Evolutionary conservation across 2,329 filamentous ascomycete genomes (phyloP).

Genomic region (Fusarium tanahbumbuense): DNA sequence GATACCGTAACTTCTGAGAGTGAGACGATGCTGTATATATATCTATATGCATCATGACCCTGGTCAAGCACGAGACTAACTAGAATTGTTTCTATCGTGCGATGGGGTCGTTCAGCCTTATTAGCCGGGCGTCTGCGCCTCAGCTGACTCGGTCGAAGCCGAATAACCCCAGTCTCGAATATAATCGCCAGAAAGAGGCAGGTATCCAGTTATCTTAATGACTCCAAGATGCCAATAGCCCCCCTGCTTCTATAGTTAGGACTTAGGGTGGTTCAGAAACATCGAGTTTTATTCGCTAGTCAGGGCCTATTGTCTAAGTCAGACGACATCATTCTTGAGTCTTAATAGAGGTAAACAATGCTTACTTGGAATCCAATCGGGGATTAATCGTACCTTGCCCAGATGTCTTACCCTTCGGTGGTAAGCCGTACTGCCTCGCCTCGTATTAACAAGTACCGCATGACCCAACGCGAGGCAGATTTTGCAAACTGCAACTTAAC

Average conservation of each 20-base stretch:
- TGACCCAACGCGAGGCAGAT: not conserved
- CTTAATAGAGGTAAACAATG: too few species aligned
- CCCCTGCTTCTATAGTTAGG: not conserved
- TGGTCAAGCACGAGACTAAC: not conserved
- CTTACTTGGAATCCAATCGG: not conserved
- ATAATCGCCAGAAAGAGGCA: not conserved
- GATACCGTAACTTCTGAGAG: not conserved
- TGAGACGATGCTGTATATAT: not conserved
- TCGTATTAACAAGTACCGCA: not conserved
- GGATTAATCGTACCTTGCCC: not conserved
- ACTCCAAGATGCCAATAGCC: not conserved
- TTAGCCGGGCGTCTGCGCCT: not conserved
- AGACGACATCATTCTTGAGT: not conserved
- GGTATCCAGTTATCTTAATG: not conserved
- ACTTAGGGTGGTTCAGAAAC: not conserved
- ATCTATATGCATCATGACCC: not conserved
- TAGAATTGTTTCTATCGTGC: not conserved
- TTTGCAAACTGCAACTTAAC: not conserved
- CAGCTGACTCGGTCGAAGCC: conserved; percentile 1
- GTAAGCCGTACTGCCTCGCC: not conserved
- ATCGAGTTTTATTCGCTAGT: not conserved
- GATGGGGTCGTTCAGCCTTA: not conserved
- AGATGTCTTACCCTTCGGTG: not conserved
- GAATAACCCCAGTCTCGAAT: not conserved
- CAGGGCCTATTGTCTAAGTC: not conserved